phyloP scores from a whole-genome alignment of 352 stramenopile species.

The Pythium periplocum region DNA sequence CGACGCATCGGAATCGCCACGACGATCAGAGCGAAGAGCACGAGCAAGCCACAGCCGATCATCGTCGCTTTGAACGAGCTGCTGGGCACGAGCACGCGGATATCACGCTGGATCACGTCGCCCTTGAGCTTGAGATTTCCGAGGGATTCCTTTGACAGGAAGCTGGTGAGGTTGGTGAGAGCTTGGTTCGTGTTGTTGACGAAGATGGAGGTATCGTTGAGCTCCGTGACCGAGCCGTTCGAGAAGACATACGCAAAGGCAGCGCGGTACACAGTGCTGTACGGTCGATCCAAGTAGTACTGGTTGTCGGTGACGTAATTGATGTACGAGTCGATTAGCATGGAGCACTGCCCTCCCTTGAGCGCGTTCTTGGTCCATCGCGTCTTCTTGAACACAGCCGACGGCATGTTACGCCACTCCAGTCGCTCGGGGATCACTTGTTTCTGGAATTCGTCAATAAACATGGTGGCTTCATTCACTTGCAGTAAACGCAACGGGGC shows the following conservation, averaged over 20 bases:
- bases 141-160: neutral
- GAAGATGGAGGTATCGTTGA: conserved; percentile 7
- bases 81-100: conserved; percentile 5
- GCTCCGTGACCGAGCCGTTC: neutral
- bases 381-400: too few relatives aligned
- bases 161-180: neutral
- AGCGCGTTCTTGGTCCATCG: too few relatives aligned
- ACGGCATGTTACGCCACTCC: neutral
- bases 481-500: conserved; percentile 8
- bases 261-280: neutral
- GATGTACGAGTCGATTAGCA: conserved; percentile 9
- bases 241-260: neutral
- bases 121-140: conserved; percentile 11
- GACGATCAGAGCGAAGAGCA: conserved; percentile 2
- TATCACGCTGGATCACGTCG: conserved; percentile 2
- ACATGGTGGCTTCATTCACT: conserved; percentile 3
- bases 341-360: conserved; percentile 1
- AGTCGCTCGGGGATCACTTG: conserved; percentile 3
- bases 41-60: conserved; percentile 2
- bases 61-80: conserved; percentile 2
- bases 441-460: neutral
- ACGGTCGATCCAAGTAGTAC: conserved; percentile 5
- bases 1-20: neutral
- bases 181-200: too few relatives aligned
- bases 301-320: conserved; percentile 1